Evolutionary conservation across 371 early-diverging fungal genomes (phyloP), one percentile per base, ranked within the genome.

Genomic region (Lichtheimia ramosa): DNA sequence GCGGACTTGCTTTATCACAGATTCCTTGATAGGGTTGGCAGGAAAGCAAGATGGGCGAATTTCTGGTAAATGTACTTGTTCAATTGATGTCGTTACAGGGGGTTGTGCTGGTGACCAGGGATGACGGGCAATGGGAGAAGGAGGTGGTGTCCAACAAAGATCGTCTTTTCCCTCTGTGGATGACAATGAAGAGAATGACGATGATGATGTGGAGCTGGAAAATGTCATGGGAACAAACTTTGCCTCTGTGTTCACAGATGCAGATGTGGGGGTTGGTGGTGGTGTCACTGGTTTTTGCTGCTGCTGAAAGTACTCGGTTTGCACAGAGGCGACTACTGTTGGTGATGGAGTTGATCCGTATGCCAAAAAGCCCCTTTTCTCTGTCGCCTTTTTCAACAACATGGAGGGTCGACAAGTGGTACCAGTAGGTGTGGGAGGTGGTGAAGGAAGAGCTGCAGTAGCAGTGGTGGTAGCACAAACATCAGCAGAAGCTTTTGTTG

Each of bases 1-100:
- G 14, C 69, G 74, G 10, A 78, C 79, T 23, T 62, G 70, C 28
- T 43, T 55, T 43, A 40, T 40, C 51, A 13, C 18, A 4, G 16
- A 6, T 21, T 13, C 7, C 20, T 53, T 21, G 34, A 39, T 21
- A 18, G 40, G 21, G 3, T 23, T 43, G 28, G 25, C 40, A 18
- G 13, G n/a, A 27, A 25, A 20, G 10, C 41, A 41, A 14, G 61
- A 14, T 46, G 58, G 54, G 14, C 48, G 51, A 34, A 8, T 34
- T 34, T 34, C 34, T 34, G 34, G 34, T 10, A 34, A 8, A 8
- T 34, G 34, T 2, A 34, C 34, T 10, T 34, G 54, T 6, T 60
- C 58, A 10, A 59, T 48, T 20, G 67, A 46, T 16, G 67, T 56
- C n/a, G 62, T 39, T 4, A 25, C 5, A 41, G 58, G 46, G 14